These are phyloP conservation scores for Pyrus hybrid DNA, from an alignment of 331 rosid species.

Conservation along the genomic window DNA sequence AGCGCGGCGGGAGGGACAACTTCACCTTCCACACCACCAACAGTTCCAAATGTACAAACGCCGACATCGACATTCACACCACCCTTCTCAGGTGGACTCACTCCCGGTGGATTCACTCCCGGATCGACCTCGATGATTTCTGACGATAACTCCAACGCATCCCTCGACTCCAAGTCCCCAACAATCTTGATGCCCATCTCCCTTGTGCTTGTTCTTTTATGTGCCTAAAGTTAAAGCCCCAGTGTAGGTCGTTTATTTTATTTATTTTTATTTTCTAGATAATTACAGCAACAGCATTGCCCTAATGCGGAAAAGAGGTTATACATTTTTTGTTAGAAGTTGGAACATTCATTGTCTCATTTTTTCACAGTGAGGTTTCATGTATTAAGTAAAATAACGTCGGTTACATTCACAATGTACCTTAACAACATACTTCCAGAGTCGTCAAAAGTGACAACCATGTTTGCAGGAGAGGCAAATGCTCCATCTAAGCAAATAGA, in stretches of 20 bases:
- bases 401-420: background rate
- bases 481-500: too few species aligned
- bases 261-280: background rate
- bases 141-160: conserved; percentile 50
- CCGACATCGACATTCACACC: conserved; percentile 34
- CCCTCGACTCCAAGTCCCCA: conserved; percentile 2
- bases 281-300: background rate
- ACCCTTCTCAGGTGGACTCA: conserved; percentile 7
- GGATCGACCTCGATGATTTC: conserved; percentile 43
- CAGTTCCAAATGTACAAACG: conserved; percentile 31
- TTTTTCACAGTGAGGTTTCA: background rate
- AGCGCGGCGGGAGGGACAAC: conserved; percentile 74
- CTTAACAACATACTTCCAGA: too few species aligned
- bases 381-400: background rate
- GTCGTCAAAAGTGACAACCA: too few species aligned
- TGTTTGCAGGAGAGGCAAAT: too few species aligned
- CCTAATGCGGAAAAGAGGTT: conserved; percentile 20
- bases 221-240: conserved; percentile 3
- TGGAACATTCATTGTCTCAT: background rate
- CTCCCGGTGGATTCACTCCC: conserved; percentile 37
- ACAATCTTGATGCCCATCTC: conserved; percentile 12
- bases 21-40: conserved; percentile 39
- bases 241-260: conserved; percentile 1
- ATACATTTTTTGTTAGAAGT: conserved; percentile 63
- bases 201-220: conserved; percentile 13